Evolutionary conservation across 305 asterid species (phyloP).

Genomic region (Fraxinus xanthoxyloides): DNA sequence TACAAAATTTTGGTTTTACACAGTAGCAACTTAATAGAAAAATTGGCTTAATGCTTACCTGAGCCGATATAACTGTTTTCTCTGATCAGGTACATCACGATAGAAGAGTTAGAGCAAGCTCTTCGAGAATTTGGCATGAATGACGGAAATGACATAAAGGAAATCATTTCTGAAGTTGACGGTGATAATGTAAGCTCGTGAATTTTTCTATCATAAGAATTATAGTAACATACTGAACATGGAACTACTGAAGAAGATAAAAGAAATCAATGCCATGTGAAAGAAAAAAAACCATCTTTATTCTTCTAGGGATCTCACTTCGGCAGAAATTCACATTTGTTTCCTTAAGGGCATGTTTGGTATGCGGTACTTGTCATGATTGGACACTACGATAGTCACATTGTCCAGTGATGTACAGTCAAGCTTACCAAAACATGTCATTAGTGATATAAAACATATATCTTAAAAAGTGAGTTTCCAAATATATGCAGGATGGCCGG

Average conservation of each 20-base stretch:
- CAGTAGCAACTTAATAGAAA: neutral
- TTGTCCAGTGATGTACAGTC: neutral
- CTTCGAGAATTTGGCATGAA: slow-evolving; percentile 86
- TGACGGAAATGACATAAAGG: slow-evolving; percentile 73
- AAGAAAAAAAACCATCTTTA: neutral
- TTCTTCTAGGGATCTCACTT: neutral
- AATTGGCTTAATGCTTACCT: neutral
- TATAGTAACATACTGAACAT: neutral
- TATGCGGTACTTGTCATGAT: neutral
- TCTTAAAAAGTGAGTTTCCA: neutral
- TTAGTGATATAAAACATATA: neutral
- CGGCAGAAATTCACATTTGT: neutral
- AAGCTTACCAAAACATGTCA: neutral
- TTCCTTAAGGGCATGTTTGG: neutral
- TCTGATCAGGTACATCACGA: slow-evolving; percentile 62
- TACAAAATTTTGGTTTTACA: neutral
- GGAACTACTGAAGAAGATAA: neutral
- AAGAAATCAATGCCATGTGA: neutral
- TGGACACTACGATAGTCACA: neutral
- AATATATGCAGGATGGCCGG: slow-evolving; percentile 70
- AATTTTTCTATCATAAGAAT: neutral
- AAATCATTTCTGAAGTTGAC: slow-evolving; percentile 81
- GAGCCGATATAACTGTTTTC: neutral
- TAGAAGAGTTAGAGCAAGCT: slow-evolving; percentile 94
- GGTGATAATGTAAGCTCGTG: slow-evolving; percentile 61